Evolutionary conservation across 2,329 filamentous ascomycete species (phyloP).

Genomic region (Thyridium curvatum): DNA sequence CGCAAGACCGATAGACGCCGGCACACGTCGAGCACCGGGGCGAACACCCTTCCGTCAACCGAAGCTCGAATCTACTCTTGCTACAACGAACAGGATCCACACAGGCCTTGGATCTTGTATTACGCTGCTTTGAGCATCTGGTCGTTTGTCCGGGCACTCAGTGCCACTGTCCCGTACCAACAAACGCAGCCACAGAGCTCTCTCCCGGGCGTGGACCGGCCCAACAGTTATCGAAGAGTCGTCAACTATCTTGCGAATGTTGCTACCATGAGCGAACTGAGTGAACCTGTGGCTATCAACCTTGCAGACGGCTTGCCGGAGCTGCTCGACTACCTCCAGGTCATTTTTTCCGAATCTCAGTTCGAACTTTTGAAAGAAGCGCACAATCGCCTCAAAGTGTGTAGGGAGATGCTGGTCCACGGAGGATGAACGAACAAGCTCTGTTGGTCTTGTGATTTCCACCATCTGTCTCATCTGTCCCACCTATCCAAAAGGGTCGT

Average conservation of each 20-base stretch:
- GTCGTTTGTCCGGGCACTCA: conserved; percentile 77
- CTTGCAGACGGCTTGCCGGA: conserved; percentile 51
- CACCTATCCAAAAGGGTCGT: no score
- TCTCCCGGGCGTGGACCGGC: no score
- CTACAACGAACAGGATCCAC: conserved; percentile 72
- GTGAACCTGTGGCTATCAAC: conserved; percentile 58
- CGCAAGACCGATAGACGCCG: conserved; percentile 16
- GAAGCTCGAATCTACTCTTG: conserved; percentile 56
- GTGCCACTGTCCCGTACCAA: conserved; percentile 24
- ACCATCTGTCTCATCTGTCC: background rate
- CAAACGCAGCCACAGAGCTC: no score
- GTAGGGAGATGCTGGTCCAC: conserved; percentile 44
- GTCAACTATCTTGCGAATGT: conserved; percentile 50
- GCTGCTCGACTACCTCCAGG: conserved; percentile 35
- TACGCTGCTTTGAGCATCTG: conserved; percentile 81
- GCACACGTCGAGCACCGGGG: no score
- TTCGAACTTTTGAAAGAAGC: conserved; percentile 75
- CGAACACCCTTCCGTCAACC: conserved; percentile 27
- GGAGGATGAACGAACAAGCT: background rate
- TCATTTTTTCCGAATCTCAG: conserved; percentile 35
- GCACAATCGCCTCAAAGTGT: conserved; percentile 61
- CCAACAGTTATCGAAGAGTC: conserved; percentile 23
- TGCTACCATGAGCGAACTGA: conserved; percentile 64
- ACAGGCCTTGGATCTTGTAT: conserved; percentile 87
- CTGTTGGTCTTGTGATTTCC: no score